Base-by-base conservation (phyloP, 176 grass and related monocot species). In the Thinopyrum elongatum region DNA sequence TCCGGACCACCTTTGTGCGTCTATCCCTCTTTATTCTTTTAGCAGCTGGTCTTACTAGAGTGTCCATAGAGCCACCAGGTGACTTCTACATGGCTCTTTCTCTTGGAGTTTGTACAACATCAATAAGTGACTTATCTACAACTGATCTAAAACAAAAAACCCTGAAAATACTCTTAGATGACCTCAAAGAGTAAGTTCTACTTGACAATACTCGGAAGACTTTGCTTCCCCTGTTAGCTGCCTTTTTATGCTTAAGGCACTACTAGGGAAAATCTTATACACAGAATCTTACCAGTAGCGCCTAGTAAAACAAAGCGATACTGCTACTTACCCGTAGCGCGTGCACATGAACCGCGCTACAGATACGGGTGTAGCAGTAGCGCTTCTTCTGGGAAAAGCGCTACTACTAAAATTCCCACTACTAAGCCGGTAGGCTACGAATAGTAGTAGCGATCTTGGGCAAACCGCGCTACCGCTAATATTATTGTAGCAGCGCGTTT, bases 141-240 rank as follows among this genome's bases (percentile, higher is more conserved):
- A 27, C 30, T 73, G 86, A 90, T 44, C 29, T 80, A 25, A 83
- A 92, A 60, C 22, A 69, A 86, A 87, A 83, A 85, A 81, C 58
- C 63, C 90, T 90, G 31, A 60, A 87, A 71, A 65, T 85, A 86
- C 82, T 73, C 65, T 35, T 68, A 65, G 86, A 92, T 82, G 90
- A 89, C 17, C 85, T 88, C 47, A 90, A 57, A 62, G 82, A 30
- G 89, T 82, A 80, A 82, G 55, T 71, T 71, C 55, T 69, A 62
- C 62, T 30, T 86, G 83, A 42, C 22, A n/a, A 75, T 70, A 69
- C 78, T 78, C 76, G 71, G 29, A 71, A 70, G 65, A 4, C 63
- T 57, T 86, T 90, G 60, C 47, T 86, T 39, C 84, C 80, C 80
- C 65, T 86, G 65, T 83, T 79, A 65, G 66, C 79, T 79, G 42